Conservation (phyloP, 208 protist genomes). For the Trypanosoma boissoni region DNA sequence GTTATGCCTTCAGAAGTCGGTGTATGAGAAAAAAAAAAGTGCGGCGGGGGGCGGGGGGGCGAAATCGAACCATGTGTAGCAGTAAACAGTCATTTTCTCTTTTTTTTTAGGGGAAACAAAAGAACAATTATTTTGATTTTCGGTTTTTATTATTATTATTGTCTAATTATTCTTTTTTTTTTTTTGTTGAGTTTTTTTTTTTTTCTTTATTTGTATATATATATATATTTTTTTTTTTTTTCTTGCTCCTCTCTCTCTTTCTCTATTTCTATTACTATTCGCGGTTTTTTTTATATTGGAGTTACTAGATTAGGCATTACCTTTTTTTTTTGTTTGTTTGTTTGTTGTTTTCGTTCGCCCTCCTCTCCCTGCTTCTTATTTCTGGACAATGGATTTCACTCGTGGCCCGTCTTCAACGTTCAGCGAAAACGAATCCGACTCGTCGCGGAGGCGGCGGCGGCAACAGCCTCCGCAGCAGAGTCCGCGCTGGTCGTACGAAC, state of each 20-base stretch:
- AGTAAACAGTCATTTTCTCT: too few relatives aligned
- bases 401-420: too few relatives aligned
- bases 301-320: neutral
- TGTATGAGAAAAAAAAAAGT: too few relatives aligned
- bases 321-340: neutral
- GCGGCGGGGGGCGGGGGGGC: neutral
- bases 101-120: constrained; percentile 9
- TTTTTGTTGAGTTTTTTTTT: constrained; percentile 11
- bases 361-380: too few relatives aligned
- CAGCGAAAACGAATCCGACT: constrained; percentile 16
- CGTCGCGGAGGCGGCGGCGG: neutral
- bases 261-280: neutral
- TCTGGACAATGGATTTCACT: too few relatives aligned
- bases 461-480: neutral
- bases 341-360: constrained; percentile 1
- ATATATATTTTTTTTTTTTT: neutral
- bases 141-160: constrained; percentile 13
- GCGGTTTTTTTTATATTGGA: too few relatives aligned
- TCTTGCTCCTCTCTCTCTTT: constrained; percentile 2
- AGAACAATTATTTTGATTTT: constrained; percentile 7
- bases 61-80: too few relatives aligned
- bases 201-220: neutral
- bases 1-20: too few relatives aligned
- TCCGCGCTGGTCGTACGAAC: constrained; percentile 65
- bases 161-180: neutral